Base-by-base conservation (phyloP, 805 yeast genomes). In the Ogataea trehalophila region DNA sequence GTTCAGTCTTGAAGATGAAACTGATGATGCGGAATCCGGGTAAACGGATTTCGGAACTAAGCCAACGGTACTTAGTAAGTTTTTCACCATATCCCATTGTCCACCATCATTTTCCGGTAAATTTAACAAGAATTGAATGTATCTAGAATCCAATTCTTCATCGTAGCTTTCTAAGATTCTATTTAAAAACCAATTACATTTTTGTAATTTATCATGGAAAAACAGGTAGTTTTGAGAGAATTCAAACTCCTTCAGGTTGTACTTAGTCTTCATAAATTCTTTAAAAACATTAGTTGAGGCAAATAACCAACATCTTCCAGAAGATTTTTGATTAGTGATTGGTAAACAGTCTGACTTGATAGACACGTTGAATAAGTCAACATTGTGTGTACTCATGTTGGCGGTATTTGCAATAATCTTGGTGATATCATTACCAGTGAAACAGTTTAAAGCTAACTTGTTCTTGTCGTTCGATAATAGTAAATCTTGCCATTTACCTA, bases 291-390 rank as follows among this genome's bases (percentile, higher is more conserved):
- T 89, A 43, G 88, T 79, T 0, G 92, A 79, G 11, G 96, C 96
- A 68, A 89, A 89, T 51, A 88, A 74, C 96, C 96, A 88, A 68
- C 96, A 88, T 62, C 96, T 73, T 22, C 96, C 96, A 20, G 88
- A 79, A 8, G 81, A 70, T 58, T 77, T 77, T 69, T 88, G 96
- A 68, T 85, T 81, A 42, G 87, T 83, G 17, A 85, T 74, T 37
- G 91, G 91, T 2, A 77, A 68, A 11, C 84, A 85, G 51, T 77
- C 81, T 11, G 69, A 67, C 44, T 69, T 67, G 39, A 79, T 74
- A 35, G 60, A 63, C 47, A 66, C 61, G 58, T 74, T 76, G 68
- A 76, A 79, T 22, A 73, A 60, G 40, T 73, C 69, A 33, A 62
- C 60, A 40, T 66, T 69, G 43, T 60, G 53, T 14, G 47, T 33